Conservation (phyloP, 2,329 filamentous ascomycete genomes). For the Paecilomyces sp. region DNA sequence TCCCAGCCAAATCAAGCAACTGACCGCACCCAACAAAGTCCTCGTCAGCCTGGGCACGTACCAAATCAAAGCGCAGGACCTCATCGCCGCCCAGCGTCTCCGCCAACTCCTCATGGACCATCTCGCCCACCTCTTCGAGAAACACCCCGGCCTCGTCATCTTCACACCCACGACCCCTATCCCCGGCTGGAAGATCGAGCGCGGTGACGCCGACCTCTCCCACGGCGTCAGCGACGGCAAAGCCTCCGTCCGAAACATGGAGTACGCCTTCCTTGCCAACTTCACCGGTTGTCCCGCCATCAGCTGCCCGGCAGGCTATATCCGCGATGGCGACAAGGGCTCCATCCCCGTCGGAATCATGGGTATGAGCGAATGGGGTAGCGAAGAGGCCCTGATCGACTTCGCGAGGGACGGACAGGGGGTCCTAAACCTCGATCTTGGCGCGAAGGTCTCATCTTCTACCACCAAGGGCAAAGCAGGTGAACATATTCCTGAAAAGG, state of each 20-base stretch:
- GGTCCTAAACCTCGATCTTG: constrained; percentile 30
- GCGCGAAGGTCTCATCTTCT: background rate
- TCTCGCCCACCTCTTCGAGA: constrained; percentile 61
- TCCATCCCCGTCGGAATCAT: constrained; percentile 43
- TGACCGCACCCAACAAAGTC: constrained; percentile 63
- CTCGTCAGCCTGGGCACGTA: constrained; percentile 56
- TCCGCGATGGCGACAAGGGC: constrained; percentile 31
- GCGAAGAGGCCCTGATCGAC: constrained; percentile 45
- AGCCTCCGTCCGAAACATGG: constrained; percentile 67
- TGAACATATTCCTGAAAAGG: constrained; percentile 7
- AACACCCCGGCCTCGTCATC: constrained; percentile 68
- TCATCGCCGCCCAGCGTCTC: constrained; percentile 65
- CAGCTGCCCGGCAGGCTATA: constrained; percentile 68
- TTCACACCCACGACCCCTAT: constrained; percentile 71
- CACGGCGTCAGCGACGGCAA: constrained; percentile 68
- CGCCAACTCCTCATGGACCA: constrained; percentile 73
- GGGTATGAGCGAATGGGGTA: constrained; percentile 50
- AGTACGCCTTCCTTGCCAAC: constrained; percentile 81
- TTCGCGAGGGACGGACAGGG: constrained; percentile 47
- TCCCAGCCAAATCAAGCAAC: constrained; percentile 45
- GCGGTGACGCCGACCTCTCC: constrained; percentile 53
- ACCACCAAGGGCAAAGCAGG: background rate
- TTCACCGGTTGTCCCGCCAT: constrained; percentile 71
- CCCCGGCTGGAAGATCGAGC: constrained; percentile 63
- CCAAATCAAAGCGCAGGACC: constrained; percentile 61